Evolutionary conservation across 306 rosid genomes (phyloP).

Genomic region (Begonia masoniana): DNA sequence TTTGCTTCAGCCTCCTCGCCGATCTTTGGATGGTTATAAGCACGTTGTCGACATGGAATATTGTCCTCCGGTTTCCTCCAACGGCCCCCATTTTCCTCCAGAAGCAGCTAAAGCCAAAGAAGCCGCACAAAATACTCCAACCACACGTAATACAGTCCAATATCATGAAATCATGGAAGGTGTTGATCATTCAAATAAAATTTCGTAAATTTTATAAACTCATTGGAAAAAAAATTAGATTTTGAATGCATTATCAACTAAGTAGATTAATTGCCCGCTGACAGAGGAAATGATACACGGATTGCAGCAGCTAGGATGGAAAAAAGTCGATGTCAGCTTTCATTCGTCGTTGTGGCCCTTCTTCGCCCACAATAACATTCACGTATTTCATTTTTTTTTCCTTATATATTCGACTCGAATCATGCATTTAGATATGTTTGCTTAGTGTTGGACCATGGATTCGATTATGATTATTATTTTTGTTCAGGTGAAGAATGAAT

Average conservation of each 20-base stretch:
- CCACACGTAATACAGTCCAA: conserved; percentile 43
- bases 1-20: conserved; percentile 52
- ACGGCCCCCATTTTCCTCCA: conserved; percentile 65
- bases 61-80: conserved; percentile 58
- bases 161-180: conserved; percentile 95
- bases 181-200: not conserved
- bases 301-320: conserved; percentile 85
- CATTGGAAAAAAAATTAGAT: too few relatives aligned
- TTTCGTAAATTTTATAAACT: too few relatives aligned
- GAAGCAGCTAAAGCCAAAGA: conserved; percentile 82
- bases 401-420: too few relatives aligned
- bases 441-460: too few relatives aligned
- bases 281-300: conserved; percentile 88
- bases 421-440: too few relatives aligned
- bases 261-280: not conserved
- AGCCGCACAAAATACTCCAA: conserved; percentile 72
- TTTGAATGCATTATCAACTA: too few relatives aligned
- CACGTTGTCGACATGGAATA: conserved; percentile 85
- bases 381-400: conserved; percentile 24
- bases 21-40: conserved; percentile 80
- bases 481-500: conserved; percentile 82
- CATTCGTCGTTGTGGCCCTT: conserved; percentile 80
- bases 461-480: not conserved
- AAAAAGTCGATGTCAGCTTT: conserved; percentile 87
- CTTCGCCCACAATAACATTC: conserved; percentile 97